Conservation (phyloP, 352 stramenopile species). For the Phytophthora pinifolia region DNA sequence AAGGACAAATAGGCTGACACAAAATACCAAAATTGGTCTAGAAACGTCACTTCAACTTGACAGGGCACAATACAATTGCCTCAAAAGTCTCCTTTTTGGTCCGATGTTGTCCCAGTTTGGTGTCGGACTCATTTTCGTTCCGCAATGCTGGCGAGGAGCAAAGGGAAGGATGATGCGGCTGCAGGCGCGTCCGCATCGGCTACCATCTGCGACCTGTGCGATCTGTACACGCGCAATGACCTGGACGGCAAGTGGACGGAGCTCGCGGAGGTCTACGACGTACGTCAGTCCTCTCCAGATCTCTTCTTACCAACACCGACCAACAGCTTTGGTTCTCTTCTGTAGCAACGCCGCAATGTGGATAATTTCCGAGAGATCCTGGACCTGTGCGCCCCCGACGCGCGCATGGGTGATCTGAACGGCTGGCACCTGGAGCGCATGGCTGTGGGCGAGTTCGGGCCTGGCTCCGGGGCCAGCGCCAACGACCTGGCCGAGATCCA, state of each 20-base stretch:
- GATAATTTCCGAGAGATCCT: conserved; percentile 79
- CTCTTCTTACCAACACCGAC: neutral
- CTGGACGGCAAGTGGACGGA: conserved; percentile 70
- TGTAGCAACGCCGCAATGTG: conserved; percentile 73
- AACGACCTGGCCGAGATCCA: conserved; percentile 63
- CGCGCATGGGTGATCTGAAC: conserved; percentile 63
- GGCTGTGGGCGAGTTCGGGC: conserved; percentile 72
- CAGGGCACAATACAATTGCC: no score
- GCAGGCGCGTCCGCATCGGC: conserved; percentile 20
- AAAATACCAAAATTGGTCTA: no score
- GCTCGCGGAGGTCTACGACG: conserved; percentile 70
- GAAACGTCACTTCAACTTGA: no score
- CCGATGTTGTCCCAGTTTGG: conserved; percentile 2
- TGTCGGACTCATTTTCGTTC: conserved; percentile 1
- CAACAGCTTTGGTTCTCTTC: neutral
- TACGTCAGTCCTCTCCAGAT: conserved; percentile 25
- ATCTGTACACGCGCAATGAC: conserved; percentile 65
- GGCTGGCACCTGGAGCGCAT: conserved; percentile 84
- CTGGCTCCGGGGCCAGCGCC: conserved; percentile 23
- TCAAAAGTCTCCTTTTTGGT: no score
- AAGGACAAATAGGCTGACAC: conserved; percentile 2
- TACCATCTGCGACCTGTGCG: conserved; percentile 54
- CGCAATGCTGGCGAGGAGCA: conserved; percentile 26
- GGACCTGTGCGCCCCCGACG: conserved; percentile 58
- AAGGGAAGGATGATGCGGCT: conserved; percentile 33